Evolutionary conservation across 208 protist species (phyloP).

Genomic region (Leishmania martiniquensis): DNA sequence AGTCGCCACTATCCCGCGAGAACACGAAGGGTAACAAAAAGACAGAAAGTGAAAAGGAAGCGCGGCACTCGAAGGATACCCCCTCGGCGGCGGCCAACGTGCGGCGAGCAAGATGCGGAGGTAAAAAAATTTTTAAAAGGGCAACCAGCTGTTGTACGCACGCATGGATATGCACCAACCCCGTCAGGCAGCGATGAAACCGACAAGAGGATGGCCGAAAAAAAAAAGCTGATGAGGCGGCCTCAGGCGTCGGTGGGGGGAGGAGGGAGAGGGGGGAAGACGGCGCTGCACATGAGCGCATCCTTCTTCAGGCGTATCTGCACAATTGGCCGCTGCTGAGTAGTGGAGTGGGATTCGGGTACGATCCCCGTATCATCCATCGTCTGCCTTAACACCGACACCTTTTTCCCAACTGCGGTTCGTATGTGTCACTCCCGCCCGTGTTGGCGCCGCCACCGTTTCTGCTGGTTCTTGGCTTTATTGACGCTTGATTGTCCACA

Average conservation of each 20-base stretch:
- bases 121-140: not conserved
- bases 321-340: not conserved
- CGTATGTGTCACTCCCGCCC: not conserved
- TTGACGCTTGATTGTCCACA: constrained; percentile 69
- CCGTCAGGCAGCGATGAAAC: not conserved
- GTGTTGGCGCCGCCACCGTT: not conserved
- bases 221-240: not conserved
- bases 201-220: not conserved
- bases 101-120: not conserved
- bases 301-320: not conserved
- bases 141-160: not conserved
- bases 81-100: not conserved
- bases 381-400: not conserved
- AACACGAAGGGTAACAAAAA: not conserved
- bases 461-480: not conserved
- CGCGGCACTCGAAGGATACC: not conserved
- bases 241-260: not conserved
- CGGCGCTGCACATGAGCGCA: not conserved
- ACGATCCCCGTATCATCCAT: constrained; percentile 3
- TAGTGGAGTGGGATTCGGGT: not conserved
- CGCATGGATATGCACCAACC: not conserved
- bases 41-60: not conserved
- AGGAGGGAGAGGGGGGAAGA: not conserved
- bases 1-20: not conserved
- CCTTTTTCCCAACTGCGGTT: not conserved